Percentiles rank a stretch among this genome's conserved stretches.
Evolutionary conservation across 164 flowering plant genomes (phyloP).

Genomic region (Kingdonia uniflora): DNA sequence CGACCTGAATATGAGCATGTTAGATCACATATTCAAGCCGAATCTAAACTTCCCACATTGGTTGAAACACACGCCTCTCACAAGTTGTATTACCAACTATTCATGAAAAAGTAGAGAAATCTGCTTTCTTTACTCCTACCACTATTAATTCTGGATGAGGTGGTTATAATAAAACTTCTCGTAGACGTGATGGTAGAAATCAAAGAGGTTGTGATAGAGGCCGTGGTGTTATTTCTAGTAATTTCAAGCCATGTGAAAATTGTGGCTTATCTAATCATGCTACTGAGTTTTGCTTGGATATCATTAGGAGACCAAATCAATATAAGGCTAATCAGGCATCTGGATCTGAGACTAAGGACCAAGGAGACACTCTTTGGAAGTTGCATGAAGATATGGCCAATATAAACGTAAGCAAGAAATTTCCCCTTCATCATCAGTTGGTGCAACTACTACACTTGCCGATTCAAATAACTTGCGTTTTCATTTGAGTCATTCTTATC

Average conservation of each 20-base stretch:
- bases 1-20: background rate
- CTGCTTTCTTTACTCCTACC: background rate
- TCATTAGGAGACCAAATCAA: background rate
- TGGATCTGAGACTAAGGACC: background rate
- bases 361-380: background rate
- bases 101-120: background rate
- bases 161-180: no score
- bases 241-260: constrained; percentile 1
- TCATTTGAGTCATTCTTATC: background rate
- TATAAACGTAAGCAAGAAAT: background rate
- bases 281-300: constrained; percentile 2
- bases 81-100: background rate
- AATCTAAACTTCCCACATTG: background rate
- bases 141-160: background rate
- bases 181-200: background rate
- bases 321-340: background rate
- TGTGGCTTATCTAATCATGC: background rate
- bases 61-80: background rate
- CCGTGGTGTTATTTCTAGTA: background rate
- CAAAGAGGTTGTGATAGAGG: background rate
- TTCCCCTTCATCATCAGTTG: background rate
- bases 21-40: background rate
- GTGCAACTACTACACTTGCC: background rate
- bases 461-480: background rate
- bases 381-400: background rate